These are phyloP conservation scores for Suillus plorans DNA, from an alignment of 768 basidiomycete genomes.

Conservation along the genomic window DNA sequence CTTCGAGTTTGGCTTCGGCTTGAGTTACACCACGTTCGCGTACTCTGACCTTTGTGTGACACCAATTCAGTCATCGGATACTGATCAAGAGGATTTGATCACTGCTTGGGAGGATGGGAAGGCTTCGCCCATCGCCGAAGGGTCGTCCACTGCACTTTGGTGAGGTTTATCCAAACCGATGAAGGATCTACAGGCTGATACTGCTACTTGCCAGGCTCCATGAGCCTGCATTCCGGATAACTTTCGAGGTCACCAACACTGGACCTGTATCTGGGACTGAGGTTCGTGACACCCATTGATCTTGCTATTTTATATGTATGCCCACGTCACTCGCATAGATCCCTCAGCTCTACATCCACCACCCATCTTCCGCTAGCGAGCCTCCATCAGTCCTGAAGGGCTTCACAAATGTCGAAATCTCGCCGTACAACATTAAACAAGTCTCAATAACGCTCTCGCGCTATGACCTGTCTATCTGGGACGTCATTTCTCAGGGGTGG, in stretches of 20 bases:
- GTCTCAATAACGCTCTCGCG: slow-evolving; percentile 57
- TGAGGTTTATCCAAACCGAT: slow-evolving; percentile 27
- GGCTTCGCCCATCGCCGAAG: slow-evolving; percentile 47
- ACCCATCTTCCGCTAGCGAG: slow-evolving; percentile 56
- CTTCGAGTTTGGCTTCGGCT: slow-evolving; percentile 43
- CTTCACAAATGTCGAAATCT: slow-evolving; percentile 53
- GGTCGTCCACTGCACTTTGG: slow-evolving; percentile 59
- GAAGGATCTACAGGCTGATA: not conserved
- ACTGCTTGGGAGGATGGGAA: slow-evolving; percentile 53
- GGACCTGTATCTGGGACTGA: slow-evolving; percentile 33
- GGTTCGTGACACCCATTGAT: slow-evolving; percentile 12
- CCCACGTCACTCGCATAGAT: slow-evolving; percentile 38
- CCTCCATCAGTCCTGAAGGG: slow-evolving; percentile 67
- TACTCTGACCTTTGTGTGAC: slow-evolving; percentile 33
- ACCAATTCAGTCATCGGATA: slow-evolving; percentile 39
- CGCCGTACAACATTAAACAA: slow-evolving; percentile 41
- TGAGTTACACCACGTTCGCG: slow-evolving; percentile 46
- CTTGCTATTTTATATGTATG: not conserved
- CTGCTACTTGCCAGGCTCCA: slow-evolving; percentile 22
- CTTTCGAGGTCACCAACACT: slow-evolving; percentile 37
- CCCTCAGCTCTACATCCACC: slow-evolving; percentile 68
- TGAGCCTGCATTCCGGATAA: slow-evolving; percentile 27
- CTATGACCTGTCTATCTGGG: slow-evolving; percentile 73
- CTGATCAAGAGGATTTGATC: slow-evolving; percentile 22
- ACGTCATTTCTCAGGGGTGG: slow-evolving; percentile 67